These are phyloP conservation scores for Solanum piurae DNA, from an alignment of 257 asterid genomes.

Conservation along the genomic window DNA sequence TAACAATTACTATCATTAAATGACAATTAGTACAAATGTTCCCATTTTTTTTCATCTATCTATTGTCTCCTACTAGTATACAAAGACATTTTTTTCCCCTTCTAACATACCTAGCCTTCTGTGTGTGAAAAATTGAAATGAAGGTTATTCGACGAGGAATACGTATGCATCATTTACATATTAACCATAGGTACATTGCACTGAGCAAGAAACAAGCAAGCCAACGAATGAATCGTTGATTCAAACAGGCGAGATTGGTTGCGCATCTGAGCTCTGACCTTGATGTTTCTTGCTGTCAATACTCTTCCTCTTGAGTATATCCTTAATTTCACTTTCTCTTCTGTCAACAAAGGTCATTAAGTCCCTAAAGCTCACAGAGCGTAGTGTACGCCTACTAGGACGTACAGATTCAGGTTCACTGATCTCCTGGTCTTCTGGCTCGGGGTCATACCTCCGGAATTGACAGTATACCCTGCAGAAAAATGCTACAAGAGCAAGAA, in stretches of 20 bases:
- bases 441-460: constrained; percentile 37
- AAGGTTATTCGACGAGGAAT: not conserved
- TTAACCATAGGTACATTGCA: not conserved
- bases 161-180: not conserved
- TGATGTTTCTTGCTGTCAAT: constrained; percentile 26
- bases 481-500: constrained; percentile 34
- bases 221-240: not conserved
- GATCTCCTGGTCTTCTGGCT: constrained; percentile 20
- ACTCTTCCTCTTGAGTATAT: constrained; percentile 34
- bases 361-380: constrained; percentile 48
- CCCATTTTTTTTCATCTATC: not conserved
- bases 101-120: not conserved
- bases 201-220: not conserved
- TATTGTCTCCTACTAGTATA: not conserved
- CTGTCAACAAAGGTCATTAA: constrained; percentile 56
- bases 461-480: constrained; percentile 52
- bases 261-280: constrained; percentile 31
- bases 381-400: constrained; percentile 19
- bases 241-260: constrained; percentile 14
- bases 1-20: not conserved
- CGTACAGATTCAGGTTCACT: constrained; percentile 29
- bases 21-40: not conserved
- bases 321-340: constrained; percentile 69
- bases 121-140: not conserved
- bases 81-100: not conserved